These are phyloP conservation scores for Rhizomucor miehei DNA, from an alignment of 371 early-diverging fungal genomes.

Conservation along the genomic window DNA sequence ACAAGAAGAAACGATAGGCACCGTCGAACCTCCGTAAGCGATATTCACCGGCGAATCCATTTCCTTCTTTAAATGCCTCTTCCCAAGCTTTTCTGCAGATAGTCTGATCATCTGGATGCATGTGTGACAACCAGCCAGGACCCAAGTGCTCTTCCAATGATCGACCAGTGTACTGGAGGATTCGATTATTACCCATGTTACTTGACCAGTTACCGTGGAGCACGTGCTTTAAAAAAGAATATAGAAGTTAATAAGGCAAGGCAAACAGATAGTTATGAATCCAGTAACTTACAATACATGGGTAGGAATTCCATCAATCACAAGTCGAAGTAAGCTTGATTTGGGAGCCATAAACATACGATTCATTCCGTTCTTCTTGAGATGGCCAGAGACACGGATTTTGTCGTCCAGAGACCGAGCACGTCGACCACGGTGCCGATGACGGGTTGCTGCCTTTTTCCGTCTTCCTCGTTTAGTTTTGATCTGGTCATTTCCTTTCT, in stretches of 20 bases:
- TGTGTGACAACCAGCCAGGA: slow-evolving; percentile 46
- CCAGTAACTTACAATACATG: slow-evolving; percentile 58
- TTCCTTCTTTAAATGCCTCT: slow-evolving; percentile 51
- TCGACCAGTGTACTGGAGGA: slow-evolving; percentile 53
- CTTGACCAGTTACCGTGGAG: slow-evolving; percentile 48
- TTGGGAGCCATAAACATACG: slow-evolving; percentile 46
- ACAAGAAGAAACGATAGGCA: slow-evolving; percentile 58
- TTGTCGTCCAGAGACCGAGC: background rate
- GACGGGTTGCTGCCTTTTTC: background rate
- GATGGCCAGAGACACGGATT: background rate
- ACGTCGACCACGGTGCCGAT: no score
- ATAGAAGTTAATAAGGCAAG: no score
- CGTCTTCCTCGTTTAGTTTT: slow-evolving; percentile 11
- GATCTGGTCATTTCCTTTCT: background rate
- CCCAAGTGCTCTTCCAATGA: slow-evolving; percentile 52
- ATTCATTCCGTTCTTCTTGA: slow-evolving; percentile 18
- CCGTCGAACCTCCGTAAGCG: slow-evolving; percentile 60
- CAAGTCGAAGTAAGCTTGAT: slow-evolving; percentile 51
- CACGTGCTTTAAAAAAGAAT: no score
- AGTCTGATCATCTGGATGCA: slow-evolving; percentile 59
- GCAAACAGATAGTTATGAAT: slow-evolving; percentile 4
- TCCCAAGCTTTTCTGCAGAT: slow-evolving; percentile 53
- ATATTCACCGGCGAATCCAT: slow-evolving; percentile 60
- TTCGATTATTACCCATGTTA: slow-evolving; percentile 67
- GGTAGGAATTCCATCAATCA: slow-evolving; percentile 64